Conservation (phyloP, 2,329 filamentous ascomycete species). For the Lecanosticta acicola region DNA sequence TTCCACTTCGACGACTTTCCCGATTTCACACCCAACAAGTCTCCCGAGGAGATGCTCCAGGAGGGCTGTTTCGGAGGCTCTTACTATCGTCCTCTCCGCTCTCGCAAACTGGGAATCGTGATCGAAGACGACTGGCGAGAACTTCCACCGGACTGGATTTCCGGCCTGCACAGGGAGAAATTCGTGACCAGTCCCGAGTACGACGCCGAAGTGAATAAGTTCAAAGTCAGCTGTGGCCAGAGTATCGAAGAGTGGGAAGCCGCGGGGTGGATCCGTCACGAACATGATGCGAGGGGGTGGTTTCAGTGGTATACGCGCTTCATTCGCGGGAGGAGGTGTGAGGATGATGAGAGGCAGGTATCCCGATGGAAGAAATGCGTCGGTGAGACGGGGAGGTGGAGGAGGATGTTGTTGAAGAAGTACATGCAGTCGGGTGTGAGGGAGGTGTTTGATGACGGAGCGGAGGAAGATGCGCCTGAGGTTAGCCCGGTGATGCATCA, state of each 20-base stretch:
- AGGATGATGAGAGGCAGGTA: slow-evolving; percentile 50
- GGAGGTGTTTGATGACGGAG: slow-evolving; percentile 45
- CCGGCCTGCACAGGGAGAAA: slow-evolving; percentile 35
- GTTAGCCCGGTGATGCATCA: slow-evolving; percentile 54
- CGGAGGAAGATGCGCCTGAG: slow-evolving; percentile 37
- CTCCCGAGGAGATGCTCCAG: slow-evolving; percentile 47
- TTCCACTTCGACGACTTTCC: slow-evolving; percentile 45
- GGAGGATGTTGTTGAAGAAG: slow-evolving; percentile 48
- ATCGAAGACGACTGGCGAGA: slow-evolving; percentile 43
- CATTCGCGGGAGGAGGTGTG: slow-evolving; percentile 47
- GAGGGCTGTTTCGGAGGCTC: slow-evolving; percentile 51
- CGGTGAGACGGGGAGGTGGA: slow-evolving; percentile 48
- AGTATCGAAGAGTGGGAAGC: slow-evolving; percentile 53
- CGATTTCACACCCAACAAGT: slow-evolving; percentile 49
- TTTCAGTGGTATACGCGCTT: slow-evolving; percentile 55
- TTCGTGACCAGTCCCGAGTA: slow-evolving; percentile 42
- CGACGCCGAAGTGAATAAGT: slow-evolving; percentile 49
- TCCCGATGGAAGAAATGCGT: slow-evolving; percentile 50
- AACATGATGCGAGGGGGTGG: slow-evolving; percentile 51
- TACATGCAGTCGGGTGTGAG: slow-evolving; percentile 45
- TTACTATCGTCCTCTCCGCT: slow-evolving; percentile 48
- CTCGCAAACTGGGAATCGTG: slow-evolving; percentile 38
- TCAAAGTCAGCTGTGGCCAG: slow-evolving; percentile 49
- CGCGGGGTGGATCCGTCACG: slow-evolving; percentile 51
- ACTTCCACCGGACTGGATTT: slow-evolving; percentile 42